phyloP scores from a whole-genome alignment of 768 basidiomycete species.

The Pisolithus microcarpus region DNA sequence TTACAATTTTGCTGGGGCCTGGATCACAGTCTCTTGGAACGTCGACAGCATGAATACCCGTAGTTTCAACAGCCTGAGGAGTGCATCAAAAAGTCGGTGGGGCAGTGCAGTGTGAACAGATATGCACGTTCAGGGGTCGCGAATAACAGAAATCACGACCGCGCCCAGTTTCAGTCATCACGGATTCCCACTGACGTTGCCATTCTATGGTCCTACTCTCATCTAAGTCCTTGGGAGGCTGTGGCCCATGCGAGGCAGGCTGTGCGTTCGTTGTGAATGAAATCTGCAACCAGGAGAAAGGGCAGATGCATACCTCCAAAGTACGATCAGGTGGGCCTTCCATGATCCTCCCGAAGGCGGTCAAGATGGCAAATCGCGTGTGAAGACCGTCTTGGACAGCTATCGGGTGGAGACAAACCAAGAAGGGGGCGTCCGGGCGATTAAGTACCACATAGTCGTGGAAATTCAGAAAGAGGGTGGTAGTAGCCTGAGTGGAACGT shows the following conservation, averaged over 20 bases:
- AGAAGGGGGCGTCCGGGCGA: too few species aligned
- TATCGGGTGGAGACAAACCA: neutral
- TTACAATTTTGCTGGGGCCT: neutral
- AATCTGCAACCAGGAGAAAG: neutral
- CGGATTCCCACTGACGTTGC: constrained; percentile 7
- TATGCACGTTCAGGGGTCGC: constrained; percentile 4
- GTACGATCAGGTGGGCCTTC: neutral
- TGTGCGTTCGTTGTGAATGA: neutral
- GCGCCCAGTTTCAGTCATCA: constrained; percentile 7
- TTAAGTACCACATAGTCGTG: too few species aligned
- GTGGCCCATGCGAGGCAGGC: neutral
- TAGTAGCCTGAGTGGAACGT: too few species aligned
- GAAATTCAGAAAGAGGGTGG: too few species aligned
- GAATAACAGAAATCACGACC: constrained; percentile 5
- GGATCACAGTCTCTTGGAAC: neutral
- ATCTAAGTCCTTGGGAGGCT: neutral
- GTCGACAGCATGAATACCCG: neutral
- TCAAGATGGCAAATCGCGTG: constrained; percentile 4
- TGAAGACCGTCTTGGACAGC: neutral
- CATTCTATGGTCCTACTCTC: neutral
- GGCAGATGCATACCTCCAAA: neutral
- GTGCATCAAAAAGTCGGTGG: constrained; percentile 3
- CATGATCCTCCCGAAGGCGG: constrained; percentile 7
- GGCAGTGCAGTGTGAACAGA: too few species aligned
- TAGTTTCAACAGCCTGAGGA: constrained; percentile 5